phyloP scores from a whole-genome alignment of 1,284 basidiomycete species.

The Pseudozyma thailandica region DNA sequence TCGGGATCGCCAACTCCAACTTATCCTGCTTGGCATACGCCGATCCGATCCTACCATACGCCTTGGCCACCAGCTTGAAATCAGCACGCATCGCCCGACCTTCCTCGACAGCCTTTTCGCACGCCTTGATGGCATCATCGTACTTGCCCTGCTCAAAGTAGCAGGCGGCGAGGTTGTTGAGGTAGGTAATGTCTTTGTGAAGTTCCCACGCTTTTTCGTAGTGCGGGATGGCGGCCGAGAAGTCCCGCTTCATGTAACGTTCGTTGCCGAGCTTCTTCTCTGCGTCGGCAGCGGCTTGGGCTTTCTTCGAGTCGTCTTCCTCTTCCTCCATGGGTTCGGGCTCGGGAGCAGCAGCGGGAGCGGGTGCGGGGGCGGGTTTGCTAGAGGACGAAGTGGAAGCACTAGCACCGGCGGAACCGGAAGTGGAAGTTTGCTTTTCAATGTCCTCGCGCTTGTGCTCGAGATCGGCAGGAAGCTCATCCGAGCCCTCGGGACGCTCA shows the following conservation, averaged over 20 bases:
- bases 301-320: constrained; percentile 54
- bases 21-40: constrained; percentile 87
- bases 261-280: constrained; percentile 76
- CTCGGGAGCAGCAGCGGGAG: constrained; percentile 1
- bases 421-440: constrained; percentile 56
- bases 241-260: constrained; percentile 83
- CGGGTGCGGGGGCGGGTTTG: constrained; percentile 4
- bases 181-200: constrained; percentile 92
- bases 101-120: constrained; percentile 93
- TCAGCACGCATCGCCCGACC: constrained; percentile 76
- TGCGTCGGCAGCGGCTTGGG: constrained; percentile 60
- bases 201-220: constrained; percentile 86
- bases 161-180: constrained; percentile 77
- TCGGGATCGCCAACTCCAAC: constrained; percentile 74
- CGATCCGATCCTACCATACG: constrained; percentile 87
- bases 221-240: constrained; percentile 65
- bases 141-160: constrained; percentile 94
- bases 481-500: constrained; percentile 83
- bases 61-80: constrained; percentile 75
- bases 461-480: constrained; percentile 78
- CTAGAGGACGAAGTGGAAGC: constrained; percentile 18
- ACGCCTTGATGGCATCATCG: constrained; percentile 88
- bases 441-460: constrained; percentile 53
- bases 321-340: constrained; percentile 16
- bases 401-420: constrained; percentile 8